phyloP scores from a whole-genome alignment of 2,329 filamentous ascomycete genomes.

The Xylariaceae sp. region DNA sequence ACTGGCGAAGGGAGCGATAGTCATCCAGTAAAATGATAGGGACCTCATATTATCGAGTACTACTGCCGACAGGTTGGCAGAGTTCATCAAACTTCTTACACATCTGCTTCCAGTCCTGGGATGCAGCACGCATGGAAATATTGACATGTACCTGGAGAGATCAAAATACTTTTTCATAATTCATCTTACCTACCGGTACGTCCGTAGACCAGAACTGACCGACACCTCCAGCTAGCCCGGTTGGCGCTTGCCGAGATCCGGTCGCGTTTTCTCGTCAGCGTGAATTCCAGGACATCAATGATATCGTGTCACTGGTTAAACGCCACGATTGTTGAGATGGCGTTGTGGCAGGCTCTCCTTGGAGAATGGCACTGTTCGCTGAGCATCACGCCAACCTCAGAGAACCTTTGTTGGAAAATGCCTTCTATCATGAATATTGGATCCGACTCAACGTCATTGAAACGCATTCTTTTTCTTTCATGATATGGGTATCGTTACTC shows the following conservation, averaged over 20 bases:
- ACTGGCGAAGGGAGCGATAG: not conserved
- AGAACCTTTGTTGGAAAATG: not conserved
- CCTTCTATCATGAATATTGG: not conserved
- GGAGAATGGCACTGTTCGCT: not conserved
- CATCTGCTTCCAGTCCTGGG: not conserved
- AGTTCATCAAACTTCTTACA: not conserved
- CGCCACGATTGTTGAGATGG: not conserved
- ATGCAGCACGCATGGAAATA: not conserved
- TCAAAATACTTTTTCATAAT: no score
- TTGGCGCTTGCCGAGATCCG: not conserved
- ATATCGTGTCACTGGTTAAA: not conserved
- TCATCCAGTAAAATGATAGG: not conserved
- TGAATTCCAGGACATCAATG: not conserved
- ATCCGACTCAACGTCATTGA: not conserved
- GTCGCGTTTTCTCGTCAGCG: not conserved
- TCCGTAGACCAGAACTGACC: not conserved
- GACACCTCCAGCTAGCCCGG: not conserved
- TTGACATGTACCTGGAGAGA: not conserved
- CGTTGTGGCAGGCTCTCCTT: not conserved
- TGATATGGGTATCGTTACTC: not conserved
- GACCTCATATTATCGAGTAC: not conserved
- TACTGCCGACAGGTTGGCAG: no score
- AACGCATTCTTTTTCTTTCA: not conserved
- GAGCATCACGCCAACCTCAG: not conserved
- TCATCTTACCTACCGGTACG: no score